A percentile compares a stretch with the other conserved stretches of the same genome.
These are phyloP conservation scores for Picochlorum sp. DNA, from an alignment of 139 green algal species.

Conservation along the genomic window DNA sequence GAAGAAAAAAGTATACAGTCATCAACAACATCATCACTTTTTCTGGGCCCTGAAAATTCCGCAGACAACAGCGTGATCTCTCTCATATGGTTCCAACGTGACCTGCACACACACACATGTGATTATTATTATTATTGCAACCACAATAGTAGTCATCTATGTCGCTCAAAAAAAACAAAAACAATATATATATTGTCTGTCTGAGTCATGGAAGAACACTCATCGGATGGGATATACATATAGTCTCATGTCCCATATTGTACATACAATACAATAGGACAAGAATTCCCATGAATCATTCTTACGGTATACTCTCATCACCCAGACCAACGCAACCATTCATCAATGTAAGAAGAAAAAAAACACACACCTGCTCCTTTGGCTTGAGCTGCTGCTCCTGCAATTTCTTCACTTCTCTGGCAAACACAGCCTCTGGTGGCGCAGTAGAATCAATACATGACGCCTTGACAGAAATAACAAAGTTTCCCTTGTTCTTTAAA, in stretches of 20 bases:
- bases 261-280: background rate
- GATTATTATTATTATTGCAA: background rate
- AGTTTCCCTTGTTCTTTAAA: slow-evolving; percentile 93
- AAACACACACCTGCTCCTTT: slow-evolving; percentile 72
- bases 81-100: slow-evolving; percentile 97
- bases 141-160: no score
- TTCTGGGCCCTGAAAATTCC: slow-evolving; percentile 54
- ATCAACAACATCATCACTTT: slow-evolving; percentile 2
- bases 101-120: slow-evolving; percentile 54
- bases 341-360: background rate
- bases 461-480: slow-evolving; percentile 99
- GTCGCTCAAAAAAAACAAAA: no score
- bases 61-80: slow-evolving; percentile 95
- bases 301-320: slow-evolving; percentile 18
- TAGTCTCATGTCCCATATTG: background rate
- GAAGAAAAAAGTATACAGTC: background rate
- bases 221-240: background rate
- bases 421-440: slow-evolving; percentile 94
- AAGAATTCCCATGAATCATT: background rate
- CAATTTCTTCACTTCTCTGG: slow-evolving; percentile 97
- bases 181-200: slow-evolving; percentile 6
- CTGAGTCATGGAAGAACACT: slow-evolving; percentile 35
- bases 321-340: slow-evolving; percentile 12
- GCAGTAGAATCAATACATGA: slow-evolving; percentile 99
- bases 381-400: slow-evolving; percentile 95